Percentiles rank a stretch among this genome's conserved stretches.
Conservation (phyloP, 345 rosid species). For the Melastoma malabathricum region DNA sequence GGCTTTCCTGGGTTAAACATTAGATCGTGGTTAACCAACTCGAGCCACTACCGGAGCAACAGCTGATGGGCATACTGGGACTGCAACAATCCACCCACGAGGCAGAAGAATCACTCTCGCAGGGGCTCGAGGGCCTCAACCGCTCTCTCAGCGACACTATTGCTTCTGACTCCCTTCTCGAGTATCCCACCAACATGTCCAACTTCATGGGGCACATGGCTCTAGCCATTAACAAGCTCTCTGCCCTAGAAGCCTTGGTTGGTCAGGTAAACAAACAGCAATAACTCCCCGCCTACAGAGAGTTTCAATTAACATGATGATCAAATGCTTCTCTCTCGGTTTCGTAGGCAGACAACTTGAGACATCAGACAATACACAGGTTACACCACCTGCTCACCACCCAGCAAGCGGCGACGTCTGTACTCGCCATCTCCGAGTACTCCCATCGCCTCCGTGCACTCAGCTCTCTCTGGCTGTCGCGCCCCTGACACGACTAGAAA, state of each 20-base stretch:
- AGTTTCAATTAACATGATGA: no score
- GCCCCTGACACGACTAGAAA: no score
- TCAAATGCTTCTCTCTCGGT: no score
- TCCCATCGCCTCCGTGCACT: no score
- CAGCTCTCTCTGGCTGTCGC: no score
- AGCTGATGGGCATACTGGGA: constrained; percentile 26
- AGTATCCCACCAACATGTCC: constrained; percentile 13
- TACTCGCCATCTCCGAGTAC: no score
- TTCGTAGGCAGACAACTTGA: no score
- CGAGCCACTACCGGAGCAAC: constrained; percentile 31
- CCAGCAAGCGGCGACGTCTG: no score
- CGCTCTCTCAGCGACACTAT: constrained; percentile 29
- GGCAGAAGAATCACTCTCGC: constrained; percentile 34
- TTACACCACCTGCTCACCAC: no score
- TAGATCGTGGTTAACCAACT: constrained; percentile 24
- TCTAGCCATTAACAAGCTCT: constrained; percentile 31
- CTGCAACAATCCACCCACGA: constrained; percentile 32
- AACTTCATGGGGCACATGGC: constrained; percentile 31
- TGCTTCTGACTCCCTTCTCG: constrained; percentile 21
- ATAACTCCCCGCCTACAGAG: no score
- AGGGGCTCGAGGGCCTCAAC: constrained; percentile 31
- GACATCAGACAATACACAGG: no score
- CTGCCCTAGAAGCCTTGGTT: constrained; percentile 24
- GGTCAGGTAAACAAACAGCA: constrained; percentile 22
- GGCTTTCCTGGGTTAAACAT: background rate